Percentiles rank a stretch among this genome's conserved stretches.
Evolutionary conservation across 257 asterid genomes (phyloP).

Genomic region (Scutellaria baicalensis): DNA sequence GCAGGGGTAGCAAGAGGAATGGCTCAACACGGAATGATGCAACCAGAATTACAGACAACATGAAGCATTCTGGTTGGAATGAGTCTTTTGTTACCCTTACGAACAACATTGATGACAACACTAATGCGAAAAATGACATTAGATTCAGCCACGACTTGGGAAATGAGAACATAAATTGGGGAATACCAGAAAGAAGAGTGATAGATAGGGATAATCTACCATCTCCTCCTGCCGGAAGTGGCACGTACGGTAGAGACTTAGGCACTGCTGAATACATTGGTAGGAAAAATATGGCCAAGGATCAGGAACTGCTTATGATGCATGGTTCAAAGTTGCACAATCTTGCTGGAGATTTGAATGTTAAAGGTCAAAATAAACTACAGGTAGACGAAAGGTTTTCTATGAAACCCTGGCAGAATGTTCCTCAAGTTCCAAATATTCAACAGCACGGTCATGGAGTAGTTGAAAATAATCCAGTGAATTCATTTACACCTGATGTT

Average conservation of each 20-base stretch:
- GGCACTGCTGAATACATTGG: constrained; percentile 25
- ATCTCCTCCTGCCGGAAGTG: constrained; percentile 19
- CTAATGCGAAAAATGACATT: constrained; percentile 17
- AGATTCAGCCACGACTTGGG: constrained; percentile 24
- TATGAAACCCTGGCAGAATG: constrained; percentile 20
- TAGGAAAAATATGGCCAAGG: constrained; percentile 20
- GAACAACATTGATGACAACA: constrained; percentile 11
- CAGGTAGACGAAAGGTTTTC: constrained; percentile 23
- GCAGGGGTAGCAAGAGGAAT: constrained; percentile 21
- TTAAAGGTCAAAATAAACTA: constrained; percentile 21
- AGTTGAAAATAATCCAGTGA: constrained; percentile 22
- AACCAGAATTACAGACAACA: constrained; percentile 15
- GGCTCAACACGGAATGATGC: constrained; percentile 31
- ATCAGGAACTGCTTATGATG: constrained; percentile 17
- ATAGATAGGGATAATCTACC: constrained; percentile 17
- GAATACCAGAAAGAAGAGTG: constrained; percentile 21
- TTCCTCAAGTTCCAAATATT: constrained; percentile 27
- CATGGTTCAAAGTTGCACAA: constrained; percentile 25
- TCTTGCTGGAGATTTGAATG: constrained; percentile 21
- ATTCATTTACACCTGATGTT: constrained; percentile 24
- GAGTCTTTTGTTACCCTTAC: constrained; percentile 4
- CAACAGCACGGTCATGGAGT: constrained; percentile 27
- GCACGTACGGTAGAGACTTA: constrained; percentile 21
- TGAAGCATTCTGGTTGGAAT: constrained; percentile 26
- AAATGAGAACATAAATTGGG: constrained; percentile 28